Percentiles rank a stretch among this genome's conserved stretches.
phyloP scores from a whole-genome alignment of 805 yeast species.

The Brettanomyces sp. region DNA sequence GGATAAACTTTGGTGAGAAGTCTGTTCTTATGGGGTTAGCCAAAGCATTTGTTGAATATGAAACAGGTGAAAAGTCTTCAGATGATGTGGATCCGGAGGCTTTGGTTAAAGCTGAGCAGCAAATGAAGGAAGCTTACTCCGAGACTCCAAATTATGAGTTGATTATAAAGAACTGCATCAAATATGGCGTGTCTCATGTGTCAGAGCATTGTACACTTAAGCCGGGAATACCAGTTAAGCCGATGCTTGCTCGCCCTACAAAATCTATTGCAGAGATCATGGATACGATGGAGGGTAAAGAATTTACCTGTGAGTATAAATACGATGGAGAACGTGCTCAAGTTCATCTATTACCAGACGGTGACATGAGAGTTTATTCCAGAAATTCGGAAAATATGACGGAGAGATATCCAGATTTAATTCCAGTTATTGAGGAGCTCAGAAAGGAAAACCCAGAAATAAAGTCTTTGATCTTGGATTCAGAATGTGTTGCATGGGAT shows the following conservation, averaged over 20 bases:
- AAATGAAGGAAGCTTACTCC: conserved; percentile 76
- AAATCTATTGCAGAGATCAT: conserved; percentile 87
- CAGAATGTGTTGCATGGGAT: conserved; percentile 99
- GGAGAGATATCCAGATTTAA: conserved; percentile 85
- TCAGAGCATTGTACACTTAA: conserved; percentile 61
- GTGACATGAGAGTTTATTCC: conserved; percentile 70
- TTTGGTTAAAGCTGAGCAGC: conserved; percentile 61
- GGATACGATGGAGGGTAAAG: conserved; percentile 76
- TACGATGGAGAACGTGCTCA: conserved; percentile 99
- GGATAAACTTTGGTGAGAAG: conserved; percentile 92
- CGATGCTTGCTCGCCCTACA: conserved; percentile 98
- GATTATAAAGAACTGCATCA: conserved; percentile 55
- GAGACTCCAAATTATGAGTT: conserved; percentile 86
- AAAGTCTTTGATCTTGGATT: conserved; percentile 68
- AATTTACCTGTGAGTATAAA: conserved; percentile 92
- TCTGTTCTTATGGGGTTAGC: conserved; percentile 79
- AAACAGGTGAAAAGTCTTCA: conserved; percentile 26
- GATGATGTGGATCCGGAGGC: conserved; percentile 30
- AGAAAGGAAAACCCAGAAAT: conserved; percentile 24
- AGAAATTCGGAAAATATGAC: conserved; percentile 97
- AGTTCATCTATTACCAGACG: conserved; percentile 63
- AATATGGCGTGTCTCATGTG: conserved; percentile 59
- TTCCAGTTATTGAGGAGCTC: conserved; percentile 51
- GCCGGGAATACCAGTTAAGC: conserved; percentile 93
- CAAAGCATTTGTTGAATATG: conserved; percentile 67